A percentile compares a stretch with the other conserved stretches of the same genome.
phyloP scores from a whole-genome alignment of 2,329 filamentous ascomycete species.

The Grosmannia clavigera region DNA sequence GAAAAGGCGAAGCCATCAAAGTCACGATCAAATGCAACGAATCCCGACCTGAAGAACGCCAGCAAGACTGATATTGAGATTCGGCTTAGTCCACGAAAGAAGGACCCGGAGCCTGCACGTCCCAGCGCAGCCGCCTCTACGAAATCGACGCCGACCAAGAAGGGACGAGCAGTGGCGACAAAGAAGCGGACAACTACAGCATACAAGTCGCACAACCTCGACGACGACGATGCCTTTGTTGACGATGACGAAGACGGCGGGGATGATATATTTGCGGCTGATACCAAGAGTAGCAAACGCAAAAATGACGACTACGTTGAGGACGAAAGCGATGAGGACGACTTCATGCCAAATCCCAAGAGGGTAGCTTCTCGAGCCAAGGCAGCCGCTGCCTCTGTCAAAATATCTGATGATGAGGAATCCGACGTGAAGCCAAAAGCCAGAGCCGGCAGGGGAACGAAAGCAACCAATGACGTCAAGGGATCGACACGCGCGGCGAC shows the following conservation, averaged over 20 bases:
- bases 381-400: slow-evolving; percentile 19
- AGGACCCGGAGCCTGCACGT: slow-evolving; percentile 15
- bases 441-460: background rate
- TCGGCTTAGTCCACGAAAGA: slow-evolving; percentile 40
- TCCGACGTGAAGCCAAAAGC: slow-evolving; percentile 14
- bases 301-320: slow-evolving; percentile 66
- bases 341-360: slow-evolving; percentile 48
- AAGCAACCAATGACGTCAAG: slow-evolving; percentile 10
- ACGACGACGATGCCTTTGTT: slow-evolving; percentile 44
- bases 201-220: slow-evolving; percentile 25
- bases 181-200: slow-evolving; percentile 29
- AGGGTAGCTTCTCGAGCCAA: slow-evolving; percentile 35
- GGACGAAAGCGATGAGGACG: slow-evolving; percentile 59
- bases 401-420: slow-evolving; percentile 16
- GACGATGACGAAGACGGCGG: slow-evolving; percentile 59
- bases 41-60: slow-evolving; percentile 25
- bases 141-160: slow-evolving; percentile 16
- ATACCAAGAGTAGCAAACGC: slow-evolving; percentile 52
- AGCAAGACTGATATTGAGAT: slow-evolving; percentile 30
- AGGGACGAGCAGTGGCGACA: slow-evolving; percentile 12
- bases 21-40: slow-evolving; percentile 27
- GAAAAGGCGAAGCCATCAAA: slow-evolving; percentile 24
- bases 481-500: slow-evolving; percentile 15
- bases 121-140: background rate
- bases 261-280: slow-evolving; percentile 76